Evolutionary conservation across 106 monocot genomes (phyloP), one percentile per base, ranked within the genome.

Genomic region (Allium fistulosum): DNA sequence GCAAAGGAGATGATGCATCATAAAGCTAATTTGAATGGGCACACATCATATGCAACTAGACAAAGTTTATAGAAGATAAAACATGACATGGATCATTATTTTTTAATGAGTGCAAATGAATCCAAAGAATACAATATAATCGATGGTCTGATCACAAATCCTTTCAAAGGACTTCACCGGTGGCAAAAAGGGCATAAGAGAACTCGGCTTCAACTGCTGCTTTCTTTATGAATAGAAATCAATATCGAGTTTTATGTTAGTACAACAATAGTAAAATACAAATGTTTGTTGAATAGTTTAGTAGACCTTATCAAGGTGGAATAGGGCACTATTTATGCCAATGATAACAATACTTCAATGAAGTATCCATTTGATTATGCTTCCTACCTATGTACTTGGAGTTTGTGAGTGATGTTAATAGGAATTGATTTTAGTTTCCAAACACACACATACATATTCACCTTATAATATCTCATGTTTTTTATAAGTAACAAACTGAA

Each of bases 51-150:
- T 62, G 83, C 84, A 68, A 97, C 92, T 14, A 92, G 92, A 7
- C 92, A 97, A 75, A 86, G 86, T 60, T 68, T 92, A 10, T 86
- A 92, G 48, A 92, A 79, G 79, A 88, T 97, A 71, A 83, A 88
- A 65, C 79, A 84, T 72, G 96, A 97, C 51, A 97, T 92, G 0
- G 89, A 92, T 68, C 76, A 84, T 11, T 91, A 97, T 63, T 97
- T 87, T 75, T 97, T 97, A 76, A 92, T 97, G 97, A 97, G 97
- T 46, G 92, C 97, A 4, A 92, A 92, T 69, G 97, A 97, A 72
- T 92, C 97, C 11, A 97, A 88, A 71, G 92, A 88, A 26, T 97
- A 92, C 63, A 92, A 92, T 17, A 73, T 97, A 15, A 87, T 97
- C 18, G 97, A 97, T 75, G 92, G 82, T 17, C 82, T 97, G 12